Evolutionary conservation across 345 rosid genomes (phyloP), one percentile per base, ranked within the genome.

Genomic region (Diplotaxis tenuifolia): DNA sequence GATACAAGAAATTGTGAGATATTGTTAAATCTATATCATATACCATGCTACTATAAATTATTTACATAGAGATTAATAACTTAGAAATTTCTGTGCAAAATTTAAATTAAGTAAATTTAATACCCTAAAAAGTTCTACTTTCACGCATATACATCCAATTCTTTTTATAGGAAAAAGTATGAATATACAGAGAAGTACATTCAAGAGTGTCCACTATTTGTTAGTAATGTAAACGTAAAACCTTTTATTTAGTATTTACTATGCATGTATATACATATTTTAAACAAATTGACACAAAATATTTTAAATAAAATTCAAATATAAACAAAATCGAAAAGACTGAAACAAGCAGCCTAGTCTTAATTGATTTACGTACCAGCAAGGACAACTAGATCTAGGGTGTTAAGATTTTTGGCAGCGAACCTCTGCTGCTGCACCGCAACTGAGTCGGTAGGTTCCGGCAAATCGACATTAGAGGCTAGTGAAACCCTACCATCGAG

Each of bases 361-460:
- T 15, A 15, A 32, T 3, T n/a, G n/a, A 27, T 31, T 19, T 36
- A 25, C 77, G 73, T 80, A 84, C 87, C 84, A 15, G 70, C 83
- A 40, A 84, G 85, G 29, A 81, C 65, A 29, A 84, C 87, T 22
- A 84, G 85, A 53, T 84, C 85, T 63, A 61, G 82, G 2, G 73
- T 63, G 72, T 80, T 78, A 8, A 84, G 82, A 58, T 82, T 79
- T 23, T 63, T 42, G 0, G 76, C 82, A 5, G 72, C 47, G 29
- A 82, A 84, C 58, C 63, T 82, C 47, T 34, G 62, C 58, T 40
- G 78, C 68, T 82, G 87, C 16, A 66, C 71, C 0, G 67, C 68
- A 28, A 82, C 71, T 1, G 83, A 77, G 57, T 84, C 87, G 1
- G 65, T 63, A 7, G 73, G 70, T 5, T 34, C 67, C 0, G 85